Evolutionary conservation across 208 protist genomes (phyloP).

Genomic region (Acanthamoeba triangularis): DNA sequence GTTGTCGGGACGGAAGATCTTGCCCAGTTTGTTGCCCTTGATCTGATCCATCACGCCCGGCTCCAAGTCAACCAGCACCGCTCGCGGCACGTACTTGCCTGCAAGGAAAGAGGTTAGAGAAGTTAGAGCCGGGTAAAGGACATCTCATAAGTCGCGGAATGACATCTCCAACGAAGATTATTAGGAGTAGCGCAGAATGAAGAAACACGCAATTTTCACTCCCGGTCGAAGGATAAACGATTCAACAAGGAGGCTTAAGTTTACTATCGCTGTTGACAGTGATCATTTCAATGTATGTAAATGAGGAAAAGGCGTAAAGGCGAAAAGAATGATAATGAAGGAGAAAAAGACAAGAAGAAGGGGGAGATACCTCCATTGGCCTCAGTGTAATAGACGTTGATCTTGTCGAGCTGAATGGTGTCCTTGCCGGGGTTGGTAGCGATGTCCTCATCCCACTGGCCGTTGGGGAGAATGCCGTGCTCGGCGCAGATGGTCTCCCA

Average conservation of each 20-base stretch:
- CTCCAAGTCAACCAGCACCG: slow-evolving; percentile 97
- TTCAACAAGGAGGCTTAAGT: too few relatives aligned
- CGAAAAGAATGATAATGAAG: not conserved
- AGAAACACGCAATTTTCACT: too few relatives aligned
- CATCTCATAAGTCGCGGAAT: too few relatives aligned
- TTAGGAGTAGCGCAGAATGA: too few relatives aligned
- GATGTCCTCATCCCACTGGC: not conserved
- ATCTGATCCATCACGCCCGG: slow-evolving; percentile 97
- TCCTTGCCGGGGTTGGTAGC: slow-evolving; percentile 30
- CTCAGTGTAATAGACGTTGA: slow-evolving; percentile 99
- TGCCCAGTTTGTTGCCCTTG: slow-evolving; percentile 95
- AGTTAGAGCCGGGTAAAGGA: too few relatives aligned
- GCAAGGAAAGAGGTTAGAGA: too few relatives aligned
- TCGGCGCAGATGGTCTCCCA: slow-evolving; percentile 92
- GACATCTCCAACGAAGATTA: too few relatives aligned
- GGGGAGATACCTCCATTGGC: slow-evolving; percentile 79
- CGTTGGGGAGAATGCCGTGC: slow-evolving; percentile 87
- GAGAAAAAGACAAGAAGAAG: not conserved
- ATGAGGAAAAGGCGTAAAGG: not conserved
- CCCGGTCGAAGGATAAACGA: too few relatives aligned
- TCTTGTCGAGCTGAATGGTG: slow-evolving; percentile 97
- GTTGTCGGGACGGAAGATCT: slow-evolving; percentile 98
- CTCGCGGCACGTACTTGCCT: slow-evolving; percentile 97
- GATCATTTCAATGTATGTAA: too few relatives aligned
- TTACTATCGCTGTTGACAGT: too few relatives aligned